Evolutionary conservation across 2,329 filamentous ascomycete genomes (phyloP).

Genomic region (Cladobotryum protrusum): DNA sequence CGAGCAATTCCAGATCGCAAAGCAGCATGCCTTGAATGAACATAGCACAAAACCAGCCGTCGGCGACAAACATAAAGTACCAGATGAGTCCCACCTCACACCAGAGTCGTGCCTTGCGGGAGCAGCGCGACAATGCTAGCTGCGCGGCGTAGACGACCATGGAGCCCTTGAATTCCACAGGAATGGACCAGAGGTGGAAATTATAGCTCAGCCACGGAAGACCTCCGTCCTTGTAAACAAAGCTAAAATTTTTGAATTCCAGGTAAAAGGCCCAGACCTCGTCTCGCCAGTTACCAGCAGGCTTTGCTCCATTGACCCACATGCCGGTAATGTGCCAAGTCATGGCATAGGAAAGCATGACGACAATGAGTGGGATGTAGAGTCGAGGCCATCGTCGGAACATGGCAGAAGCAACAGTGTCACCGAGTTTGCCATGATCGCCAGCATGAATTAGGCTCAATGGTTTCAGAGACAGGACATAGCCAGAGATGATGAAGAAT

Average conservation of each 20-base stretch:
- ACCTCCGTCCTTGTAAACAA: slow-evolving; percentile 53
- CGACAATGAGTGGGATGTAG: slow-evolving; percentile 46
- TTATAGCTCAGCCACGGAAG: slow-evolving; percentile 48
- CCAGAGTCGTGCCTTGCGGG: slow-evolving; percentile 47
- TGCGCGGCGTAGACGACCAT: slow-evolving; percentile 54
- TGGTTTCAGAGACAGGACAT: slow-evolving; percentile 47
- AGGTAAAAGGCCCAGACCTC: slow-evolving; percentile 45
- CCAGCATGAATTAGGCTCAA: slow-evolving; percentile 39
- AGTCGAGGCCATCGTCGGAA: slow-evolving; percentile 46
- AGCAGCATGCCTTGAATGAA: slow-evolving; percentile 57
- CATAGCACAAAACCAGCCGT: slow-evolving; percentile 56
- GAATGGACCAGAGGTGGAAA: slow-evolving; percentile 58
- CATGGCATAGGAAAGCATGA: slow-evolving; percentile 45
- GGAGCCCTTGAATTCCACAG: slow-evolving; percentile 58
- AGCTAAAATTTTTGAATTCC: slow-evolving; percentile 65
- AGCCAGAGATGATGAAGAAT: slow-evolving; percentile 55
- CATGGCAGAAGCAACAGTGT: slow-evolving; percentile 40
- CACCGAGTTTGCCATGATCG: slow-evolving; percentile 35
- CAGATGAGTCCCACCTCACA: slow-evolving; percentile 47
- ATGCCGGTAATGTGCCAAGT: slow-evolving; percentile 48
- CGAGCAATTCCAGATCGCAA: slow-evolving; percentile 54
- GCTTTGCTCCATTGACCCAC: slow-evolving; percentile 32
- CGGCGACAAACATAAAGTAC: slow-evolving; percentile 63
- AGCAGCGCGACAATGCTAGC: slow-evolving; percentile 51
- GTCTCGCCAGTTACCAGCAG: slow-evolving; percentile 35